Evolutionary conservation across 2,329 filamentous ascomycete species (phyloP).

Genomic region (Xylariaceae sp.): DNA sequence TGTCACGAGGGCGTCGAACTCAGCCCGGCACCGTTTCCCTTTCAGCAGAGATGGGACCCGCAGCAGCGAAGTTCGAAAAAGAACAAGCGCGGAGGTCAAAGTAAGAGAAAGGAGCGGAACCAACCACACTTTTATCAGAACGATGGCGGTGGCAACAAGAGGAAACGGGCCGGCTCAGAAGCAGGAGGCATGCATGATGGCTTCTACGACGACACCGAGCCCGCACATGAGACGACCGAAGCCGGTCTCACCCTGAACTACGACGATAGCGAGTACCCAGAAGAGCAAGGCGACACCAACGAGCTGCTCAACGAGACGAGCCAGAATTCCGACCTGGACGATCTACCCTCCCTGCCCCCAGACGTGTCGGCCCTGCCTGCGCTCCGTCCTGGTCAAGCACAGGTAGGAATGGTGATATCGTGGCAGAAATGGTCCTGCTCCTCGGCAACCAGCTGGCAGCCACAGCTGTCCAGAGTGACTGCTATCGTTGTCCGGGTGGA

Average conservation of each 20-base stretch:
- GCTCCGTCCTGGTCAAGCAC: constrained; percentile 44
- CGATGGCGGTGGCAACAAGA: constrained; percentile 40
- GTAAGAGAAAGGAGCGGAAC: constrained; percentile 43
- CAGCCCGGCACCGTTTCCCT: constrained; percentile 79
- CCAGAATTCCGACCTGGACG: constrained; percentile 47
- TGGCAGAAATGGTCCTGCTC: constrained; percentile 63
- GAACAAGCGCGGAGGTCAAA: constrained; percentile 38
- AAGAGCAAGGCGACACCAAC: constrained; percentile 23
- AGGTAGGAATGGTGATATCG: constrained; percentile 58
- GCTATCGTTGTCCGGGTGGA: constrained; percentile 56
- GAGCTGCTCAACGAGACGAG: constrained; percentile 30
- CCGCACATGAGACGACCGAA: constrained; percentile 21
- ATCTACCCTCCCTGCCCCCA: constrained; percentile 58
- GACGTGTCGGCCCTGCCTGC: constrained; percentile 43
- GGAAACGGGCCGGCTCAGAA: constrained; percentile 40
- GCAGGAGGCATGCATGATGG: constrained; percentile 22
- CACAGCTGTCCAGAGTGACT: constrained; percentile 58
- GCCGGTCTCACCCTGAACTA: constrained; percentile 38
- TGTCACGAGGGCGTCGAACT: constrained; percentile 62
- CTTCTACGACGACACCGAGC: constrained; percentile 29
- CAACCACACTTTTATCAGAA: constrained; percentile 38
- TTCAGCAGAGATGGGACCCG: constrained; percentile 81
- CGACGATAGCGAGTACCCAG: constrained; percentile 32
- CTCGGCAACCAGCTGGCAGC: constrained; percentile 59
- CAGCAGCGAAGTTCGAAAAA: constrained; percentile 53